Evolutionary conservation across 2,329 filamentous ascomycete genomes (phyloP).

Genomic region (Cyphellophora attinorum): DNA sequence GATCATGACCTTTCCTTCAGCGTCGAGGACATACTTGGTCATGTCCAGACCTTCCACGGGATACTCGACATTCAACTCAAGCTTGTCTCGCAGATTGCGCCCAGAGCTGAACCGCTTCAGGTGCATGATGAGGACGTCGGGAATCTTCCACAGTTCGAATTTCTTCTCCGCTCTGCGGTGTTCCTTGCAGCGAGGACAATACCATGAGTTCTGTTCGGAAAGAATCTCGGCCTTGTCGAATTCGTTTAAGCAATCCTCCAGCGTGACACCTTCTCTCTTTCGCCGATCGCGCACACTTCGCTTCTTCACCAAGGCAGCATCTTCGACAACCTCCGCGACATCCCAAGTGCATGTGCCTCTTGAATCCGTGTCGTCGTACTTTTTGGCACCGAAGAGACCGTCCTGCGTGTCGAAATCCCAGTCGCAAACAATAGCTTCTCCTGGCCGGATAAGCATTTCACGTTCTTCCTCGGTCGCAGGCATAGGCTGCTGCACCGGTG

Average conservation of each 20-base stretch:
- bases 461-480: slow-evolving; percentile 41
- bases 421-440: slow-evolving; percentile 79
- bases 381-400: slow-evolving; percentile 50
- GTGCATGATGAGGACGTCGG: slow-evolving; percentile 90
- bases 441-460: slow-evolving; percentile 55
- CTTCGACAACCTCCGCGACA: slow-evolving; percentile 41
- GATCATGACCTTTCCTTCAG: slow-evolving; percentile 69
- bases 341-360: slow-evolving; percentile 53
- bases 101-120: slow-evolving; percentile 90
- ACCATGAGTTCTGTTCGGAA: slow-evolving; percentile 95
- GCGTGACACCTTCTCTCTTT: slow-evolving; percentile 64
- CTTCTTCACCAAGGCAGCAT: slow-evolving; percentile 56
- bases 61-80: slow-evolving; percentile 85
- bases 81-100: slow-evolving; percentile 74
- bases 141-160: slow-evolving; percentile 92
- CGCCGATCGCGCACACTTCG: slow-evolving; percentile 55
- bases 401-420: slow-evolving; percentile 67
- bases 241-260: slow-evolving; percentile 88
- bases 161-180: slow-evolving; percentile 89
- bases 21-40: slow-evolving; percentile 66
- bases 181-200: slow-evolving; percentile 91
- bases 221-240: slow-evolving; percentile 90
- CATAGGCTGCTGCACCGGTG: slow-evolving; percentile 8
- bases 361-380: slow-evolving; percentile 36
- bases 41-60: slow-evolving; percentile 81